phyloP scores from a whole-genome alignment of 2,329 filamentous ascomycete species.

The Fusarium nodosum region DNA sequence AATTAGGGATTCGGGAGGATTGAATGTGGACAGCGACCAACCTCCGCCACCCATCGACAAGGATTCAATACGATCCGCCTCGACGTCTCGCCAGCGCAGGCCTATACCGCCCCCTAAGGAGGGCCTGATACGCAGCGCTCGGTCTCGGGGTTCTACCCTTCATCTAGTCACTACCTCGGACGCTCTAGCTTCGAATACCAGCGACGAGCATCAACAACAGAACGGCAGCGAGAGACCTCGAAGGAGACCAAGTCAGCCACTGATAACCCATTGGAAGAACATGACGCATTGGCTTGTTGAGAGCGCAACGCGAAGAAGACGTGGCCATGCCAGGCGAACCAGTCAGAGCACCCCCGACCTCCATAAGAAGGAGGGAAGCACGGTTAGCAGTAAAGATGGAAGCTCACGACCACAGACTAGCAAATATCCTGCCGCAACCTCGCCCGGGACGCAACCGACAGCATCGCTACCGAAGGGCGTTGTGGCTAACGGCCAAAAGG shows the following conservation, averaged over 20 bases:
- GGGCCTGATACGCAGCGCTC: constrained; percentile 73
- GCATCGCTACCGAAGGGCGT: constrained; percentile 64
- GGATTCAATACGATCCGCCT: constrained; percentile 79
- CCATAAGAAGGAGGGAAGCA: constrained; percentile 62
- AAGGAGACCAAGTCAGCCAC: constrained; percentile 70
- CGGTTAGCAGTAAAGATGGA: constrained; percentile 64
- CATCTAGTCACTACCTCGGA: constrained; percentile 82
- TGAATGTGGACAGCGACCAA: constrained; percentile 60
- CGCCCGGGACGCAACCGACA: constrained; percentile 55
- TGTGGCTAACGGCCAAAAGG: constrained; percentile 65
- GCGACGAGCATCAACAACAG: constrained; percentile 50
- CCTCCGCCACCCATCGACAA: constrained; percentile 83
- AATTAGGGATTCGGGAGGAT: constrained; percentile 60
- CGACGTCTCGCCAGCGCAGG: constrained; percentile 81
- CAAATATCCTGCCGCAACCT: constrained; percentile 64
- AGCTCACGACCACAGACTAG: constrained; percentile 72
- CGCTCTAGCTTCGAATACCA: constrained; percentile 57
- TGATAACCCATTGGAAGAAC: constrained; percentile 73
- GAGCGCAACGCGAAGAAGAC: constrained; percentile 68
- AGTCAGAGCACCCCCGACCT: constrained; percentile 73
- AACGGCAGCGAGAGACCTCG: constrained; percentile 61
- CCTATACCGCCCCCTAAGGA: constrained; percentile 91
- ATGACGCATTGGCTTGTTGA: constrained; percentile 75
- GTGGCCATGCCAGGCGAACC: constrained; percentile 62
- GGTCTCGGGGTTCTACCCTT: constrained; percentile 85